These are phyloP conservation scores for Colletotrichum chrysophilum DNA, from an alignment of 2,329 filamentous ascomycete genomes.

Conservation along the genomic window DNA sequence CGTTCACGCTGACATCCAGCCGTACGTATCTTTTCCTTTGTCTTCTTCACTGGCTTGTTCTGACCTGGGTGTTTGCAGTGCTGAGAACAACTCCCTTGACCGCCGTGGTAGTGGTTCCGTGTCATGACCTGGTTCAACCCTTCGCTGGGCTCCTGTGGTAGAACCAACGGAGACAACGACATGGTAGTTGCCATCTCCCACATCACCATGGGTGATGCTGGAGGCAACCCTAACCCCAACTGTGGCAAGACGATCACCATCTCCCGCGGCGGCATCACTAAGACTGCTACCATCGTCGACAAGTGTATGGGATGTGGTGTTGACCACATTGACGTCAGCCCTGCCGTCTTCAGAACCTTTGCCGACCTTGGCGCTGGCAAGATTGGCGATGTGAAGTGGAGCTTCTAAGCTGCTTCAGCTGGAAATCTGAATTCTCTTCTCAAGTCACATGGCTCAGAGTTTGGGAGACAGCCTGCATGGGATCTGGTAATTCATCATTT, in stretches of 20 bases:
- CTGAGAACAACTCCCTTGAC: not conserved
- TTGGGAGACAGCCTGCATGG: not conserved
- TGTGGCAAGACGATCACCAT: not conserved
- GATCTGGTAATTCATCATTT: not conserved
- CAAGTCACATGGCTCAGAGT: not conserved
- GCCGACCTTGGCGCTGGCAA: slow-evolving; percentile 4
- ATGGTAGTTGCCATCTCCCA: slow-evolving; percentile 16
- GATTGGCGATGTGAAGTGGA: not conserved
- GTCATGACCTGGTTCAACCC: slow-evolving; percentile 18
- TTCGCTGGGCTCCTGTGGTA: slow-evolving; percentile 11
- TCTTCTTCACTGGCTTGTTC: not conserved
- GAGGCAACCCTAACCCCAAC: slow-evolving; percentile 5
- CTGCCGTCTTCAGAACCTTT: not conserved
- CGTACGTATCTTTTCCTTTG: not conserved
- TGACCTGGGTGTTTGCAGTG: not conserved
- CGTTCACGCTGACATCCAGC: not conserved
- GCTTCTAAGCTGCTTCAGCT: not conserved
- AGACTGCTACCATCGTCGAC: slow-evolving; percentile 1
- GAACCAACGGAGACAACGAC: not conserved
- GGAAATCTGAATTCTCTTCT: not conserved
- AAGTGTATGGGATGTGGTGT: slow-evolving; percentile 17
- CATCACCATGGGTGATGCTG: slow-evolving; percentile 14
- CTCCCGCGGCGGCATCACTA: not conserved
- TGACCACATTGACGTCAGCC: slow-evolving; percentile 9
- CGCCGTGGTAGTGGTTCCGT: not conserved